These are phyloP conservation scores for Globisporangium radiosum DNA, from an alignment of 352 stramenopile genomes.

Conservation along the genomic window DNA sequence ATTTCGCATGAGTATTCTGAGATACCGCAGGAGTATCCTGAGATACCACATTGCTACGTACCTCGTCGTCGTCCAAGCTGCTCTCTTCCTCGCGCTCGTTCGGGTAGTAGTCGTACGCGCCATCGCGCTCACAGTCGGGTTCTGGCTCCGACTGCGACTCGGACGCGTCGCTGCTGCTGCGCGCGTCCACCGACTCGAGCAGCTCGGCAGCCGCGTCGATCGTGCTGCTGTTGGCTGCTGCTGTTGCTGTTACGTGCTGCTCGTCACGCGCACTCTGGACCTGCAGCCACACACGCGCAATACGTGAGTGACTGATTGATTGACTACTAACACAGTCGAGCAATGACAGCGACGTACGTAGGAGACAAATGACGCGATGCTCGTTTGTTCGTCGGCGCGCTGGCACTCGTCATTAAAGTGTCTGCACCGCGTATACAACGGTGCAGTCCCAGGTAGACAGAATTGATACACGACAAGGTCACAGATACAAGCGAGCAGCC, in stretches of 20 bases:
- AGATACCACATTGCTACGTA: not conserved
- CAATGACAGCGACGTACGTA: constrained; percentile 33
- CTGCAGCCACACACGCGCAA: not conserved
- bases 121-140: constrained; percentile 1
- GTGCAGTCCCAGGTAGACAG: not conserved
- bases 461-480: no score
- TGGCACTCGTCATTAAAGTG: constrained; percentile 69
- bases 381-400: constrained; percentile 47
- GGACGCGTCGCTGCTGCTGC: not conserved
- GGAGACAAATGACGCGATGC: constrained; percentile 57
- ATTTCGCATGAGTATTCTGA: no score
- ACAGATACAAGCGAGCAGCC: constrained; percentile 1
- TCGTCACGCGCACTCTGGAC: not conserved
- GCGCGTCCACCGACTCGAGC: not conserved
- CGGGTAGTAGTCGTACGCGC: constrained; percentile 12
- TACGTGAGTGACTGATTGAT: not conserved
- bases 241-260: not conserved
- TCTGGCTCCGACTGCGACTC: constrained; percentile 3
- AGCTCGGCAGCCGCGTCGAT: no score
- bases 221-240: not conserved
- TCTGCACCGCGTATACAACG: constrained; percentile 18
- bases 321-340: no score
- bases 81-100: constrained; percentile 15
- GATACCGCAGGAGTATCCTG: no score
- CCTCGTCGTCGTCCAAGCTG: constrained; percentile 17